These are phyloP conservation scores for Linum trigynum DNA, from an alignment of 345 rosid genomes.

Conservation along the genomic window DNA sequence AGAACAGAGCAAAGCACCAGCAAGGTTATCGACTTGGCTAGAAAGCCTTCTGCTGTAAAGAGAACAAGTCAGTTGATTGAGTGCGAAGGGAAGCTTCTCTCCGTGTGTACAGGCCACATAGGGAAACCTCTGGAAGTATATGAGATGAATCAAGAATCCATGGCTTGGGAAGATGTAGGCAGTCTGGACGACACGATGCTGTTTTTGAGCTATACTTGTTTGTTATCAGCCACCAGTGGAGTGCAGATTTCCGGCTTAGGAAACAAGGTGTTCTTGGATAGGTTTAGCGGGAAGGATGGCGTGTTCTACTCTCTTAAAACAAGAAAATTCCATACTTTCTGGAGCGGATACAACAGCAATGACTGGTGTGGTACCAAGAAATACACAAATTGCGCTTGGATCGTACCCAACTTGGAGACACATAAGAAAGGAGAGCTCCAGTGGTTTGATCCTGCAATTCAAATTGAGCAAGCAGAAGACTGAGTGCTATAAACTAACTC, in stretches of 20 bases:
- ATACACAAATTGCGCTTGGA: background rate
- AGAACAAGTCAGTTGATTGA: background rate
- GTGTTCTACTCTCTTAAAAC: background rate
- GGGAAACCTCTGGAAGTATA: background rate
- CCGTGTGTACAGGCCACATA: background rate
- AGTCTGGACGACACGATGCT: background rate
- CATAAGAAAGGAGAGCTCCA: background rate
- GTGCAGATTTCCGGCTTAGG: background rate
- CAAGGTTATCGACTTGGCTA: background rate
- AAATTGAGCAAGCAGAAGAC: no score
- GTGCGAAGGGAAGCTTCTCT: background rate
- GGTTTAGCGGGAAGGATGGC: background rate
- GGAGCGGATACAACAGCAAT: background rate
- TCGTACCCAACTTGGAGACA: background rate
- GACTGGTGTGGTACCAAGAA: background rate
- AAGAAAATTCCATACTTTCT: background rate
- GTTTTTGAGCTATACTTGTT: background rate
- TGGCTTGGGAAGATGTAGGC: background rate
- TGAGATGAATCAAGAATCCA: background rate
- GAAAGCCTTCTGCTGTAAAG: background rate
- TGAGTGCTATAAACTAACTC: no score
- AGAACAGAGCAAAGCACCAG: no score
- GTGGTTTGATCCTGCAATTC: background rate
- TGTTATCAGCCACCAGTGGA: background rate
- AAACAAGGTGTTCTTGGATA: background rate